phyloP scores from a whole-genome alignment of 495 filamentous ascomycete species.

The Penicillium roqueforti region DNA sequence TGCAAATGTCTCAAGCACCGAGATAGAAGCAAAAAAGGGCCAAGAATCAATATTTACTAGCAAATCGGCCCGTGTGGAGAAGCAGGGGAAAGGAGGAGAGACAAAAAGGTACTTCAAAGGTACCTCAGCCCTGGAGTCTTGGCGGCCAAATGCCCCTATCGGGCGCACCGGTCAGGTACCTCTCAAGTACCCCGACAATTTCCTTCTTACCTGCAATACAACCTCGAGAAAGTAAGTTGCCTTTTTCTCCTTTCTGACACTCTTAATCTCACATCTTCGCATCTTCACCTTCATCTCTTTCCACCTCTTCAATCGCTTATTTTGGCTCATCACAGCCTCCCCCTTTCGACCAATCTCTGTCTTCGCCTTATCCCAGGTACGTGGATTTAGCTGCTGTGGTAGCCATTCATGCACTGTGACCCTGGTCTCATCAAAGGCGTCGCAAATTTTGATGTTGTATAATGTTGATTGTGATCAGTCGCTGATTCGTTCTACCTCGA shows the following conservation, averaged over 20 bases:
- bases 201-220: slow-evolving; percentile 9
- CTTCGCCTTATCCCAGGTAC: slow-evolving; percentile 2
- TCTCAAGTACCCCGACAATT: slow-evolving; percentile 4
- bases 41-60: background rate
- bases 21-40: background rate
- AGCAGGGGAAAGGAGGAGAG: background rate
- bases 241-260: slow-evolving; percentile 22
- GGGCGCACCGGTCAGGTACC: slow-evolving; percentile 1
- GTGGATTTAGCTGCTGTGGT: slow-evolving; percentile 8
- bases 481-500: slow-evolving; percentile 6
- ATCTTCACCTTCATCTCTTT: slow-evolving; percentile 1
- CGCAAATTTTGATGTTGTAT: background rate
- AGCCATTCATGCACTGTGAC: background rate
- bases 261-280: slow-evolving; percentile 1
- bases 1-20: background rate
- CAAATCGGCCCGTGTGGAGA: slow-evolving; percentile 3
- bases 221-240: slow-evolving; percentile 2
- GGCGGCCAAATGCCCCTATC: slow-evolving; percentile 2
- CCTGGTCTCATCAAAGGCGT: background rate
- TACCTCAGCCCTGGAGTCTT: slow-evolving; percentile 12
- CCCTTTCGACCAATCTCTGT: slow-evolving; percentile 1
- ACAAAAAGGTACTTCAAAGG: slow-evolving; percentile 2
- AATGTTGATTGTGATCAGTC: background rate
- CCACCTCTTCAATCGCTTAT: slow-evolving; percentile 18
- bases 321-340: slow-evolving; percentile 6